These are phyloP conservation scores for Calycina herbarum DNA, from an alignment of 2,329 filamentous ascomycete genomes.

Conservation along the genomic window DNA sequence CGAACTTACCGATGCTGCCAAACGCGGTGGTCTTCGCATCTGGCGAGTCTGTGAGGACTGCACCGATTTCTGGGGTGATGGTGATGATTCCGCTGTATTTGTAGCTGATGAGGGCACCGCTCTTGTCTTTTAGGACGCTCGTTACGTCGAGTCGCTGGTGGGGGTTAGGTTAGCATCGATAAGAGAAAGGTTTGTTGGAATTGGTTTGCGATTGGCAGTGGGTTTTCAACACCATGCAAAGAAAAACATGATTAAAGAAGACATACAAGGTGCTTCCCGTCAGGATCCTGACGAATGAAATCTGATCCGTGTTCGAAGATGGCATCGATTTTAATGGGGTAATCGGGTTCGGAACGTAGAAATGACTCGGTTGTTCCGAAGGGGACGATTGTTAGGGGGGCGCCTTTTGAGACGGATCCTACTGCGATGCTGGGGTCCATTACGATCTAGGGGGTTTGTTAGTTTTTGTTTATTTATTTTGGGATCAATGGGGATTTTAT, in stretches of 20 bases:
- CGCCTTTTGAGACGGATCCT: constrained; percentile 34
- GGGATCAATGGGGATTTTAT: neutral
- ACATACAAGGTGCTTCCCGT: constrained; percentile 37
- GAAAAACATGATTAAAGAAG: neutral
- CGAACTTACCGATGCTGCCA: constrained; percentile 42
- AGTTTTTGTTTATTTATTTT: neutral
- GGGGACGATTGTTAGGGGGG: constrained; percentile 39
- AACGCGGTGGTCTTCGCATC: constrained; percentile 43
- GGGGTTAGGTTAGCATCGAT: neutral
- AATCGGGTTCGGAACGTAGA: constrained; percentile 41
- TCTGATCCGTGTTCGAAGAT: constrained; percentile 43
- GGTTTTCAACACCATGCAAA: neutral
- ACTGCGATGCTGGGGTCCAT: constrained; percentile 38
- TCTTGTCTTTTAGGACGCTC: constrained; percentile 40
- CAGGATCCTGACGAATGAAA: constrained; percentile 43
- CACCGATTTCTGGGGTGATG: constrained; percentile 38
- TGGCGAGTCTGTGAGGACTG: constrained; percentile 38
- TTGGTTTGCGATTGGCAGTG: no score
- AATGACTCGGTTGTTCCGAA: constrained; percentile 31
- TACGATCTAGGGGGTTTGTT: constrained; percentile 36
- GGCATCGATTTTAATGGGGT: constrained; percentile 41
- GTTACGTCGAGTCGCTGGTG: constrained; percentile 41
- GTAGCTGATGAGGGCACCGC: constrained; percentile 40
- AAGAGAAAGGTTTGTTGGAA: neutral
- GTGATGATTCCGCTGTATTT: constrained; percentile 43